Percentiles rank a stretch among this genome's conserved stretches.
Evolutionary conservation across 768 basidiomycete genomes (phyloP).

Genomic region (Russula foetens): DNA sequence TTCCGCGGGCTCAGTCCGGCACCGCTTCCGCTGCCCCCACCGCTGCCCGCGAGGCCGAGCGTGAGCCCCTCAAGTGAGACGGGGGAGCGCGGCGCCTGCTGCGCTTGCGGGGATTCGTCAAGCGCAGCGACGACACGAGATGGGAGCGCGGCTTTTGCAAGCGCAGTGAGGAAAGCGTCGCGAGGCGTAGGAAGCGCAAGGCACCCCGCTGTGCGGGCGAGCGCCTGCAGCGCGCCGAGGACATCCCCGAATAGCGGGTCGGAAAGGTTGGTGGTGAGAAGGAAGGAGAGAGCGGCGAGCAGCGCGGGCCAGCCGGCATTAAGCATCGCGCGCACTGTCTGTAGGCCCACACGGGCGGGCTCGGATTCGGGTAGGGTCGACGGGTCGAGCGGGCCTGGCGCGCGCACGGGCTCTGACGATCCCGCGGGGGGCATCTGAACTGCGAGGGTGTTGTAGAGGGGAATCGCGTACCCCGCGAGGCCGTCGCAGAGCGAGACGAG

Average conservation of each 20-base stretch:
- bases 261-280: slow-evolving; percentile 84
- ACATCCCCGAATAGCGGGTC: slow-evolving; percentile 89
- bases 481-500: slow-evolving; percentile 83
- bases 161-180: slow-evolving; percentile 84
- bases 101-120: slow-evolving; percentile 48
- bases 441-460: slow-evolving; percentile 65
- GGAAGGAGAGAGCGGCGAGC: slow-evolving; percentile 82
- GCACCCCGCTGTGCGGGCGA: slow-evolving; percentile 85
- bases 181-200: slow-evolving; percentile 81
- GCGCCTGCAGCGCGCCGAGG: slow-evolving; percentile 69
- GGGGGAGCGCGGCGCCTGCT: slow-evolving; percentile 48
- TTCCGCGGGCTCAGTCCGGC: slow-evolving; percentile 83
- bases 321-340: slow-evolving; percentile 67
- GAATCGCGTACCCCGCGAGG: slow-evolving; percentile 63
- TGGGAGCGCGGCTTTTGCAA: slow-evolving; percentile 92
- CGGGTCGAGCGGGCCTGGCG: slow-evolving; percentile 67
- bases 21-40: slow-evolving; percentile 29
- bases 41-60: slow-evolving; percentile 28
- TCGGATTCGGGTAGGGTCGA: slow-evolving; percentile 46
- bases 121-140: slow-evolving; percentile 80
- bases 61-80: slow-evolving; percentile 61
- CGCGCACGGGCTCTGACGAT: slow-evolving; percentile 57
- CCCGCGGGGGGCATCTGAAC: slow-evolving; percentile 53
- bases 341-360: slow-evolving; percentile 47
- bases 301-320: slow-evolving; percentile 89